Evolutionary conservation across 352 stramenopile genomes (phyloP).

Genomic region (Phytophthora colocasiae): DNA sequence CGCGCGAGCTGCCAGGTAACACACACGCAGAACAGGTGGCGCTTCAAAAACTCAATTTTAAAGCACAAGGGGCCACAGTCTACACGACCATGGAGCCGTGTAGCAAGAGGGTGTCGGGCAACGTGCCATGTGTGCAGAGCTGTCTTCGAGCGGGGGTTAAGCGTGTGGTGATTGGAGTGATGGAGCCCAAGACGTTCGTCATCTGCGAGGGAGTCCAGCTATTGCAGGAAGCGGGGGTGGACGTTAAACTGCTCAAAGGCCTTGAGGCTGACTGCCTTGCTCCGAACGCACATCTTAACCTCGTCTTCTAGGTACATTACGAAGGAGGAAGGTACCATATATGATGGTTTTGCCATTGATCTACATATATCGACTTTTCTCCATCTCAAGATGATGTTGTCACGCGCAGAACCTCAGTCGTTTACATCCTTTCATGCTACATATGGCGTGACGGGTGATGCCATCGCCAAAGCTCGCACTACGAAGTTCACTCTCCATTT

Average conservation of each 20-base stretch:
- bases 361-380: conserved; percentile 1
- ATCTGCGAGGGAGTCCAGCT: conserved; percentile 80
- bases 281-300: conserved; percentile 75
- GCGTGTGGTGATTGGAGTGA: conserved; percentile 84
- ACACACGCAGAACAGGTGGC: conserved; percentile 91
- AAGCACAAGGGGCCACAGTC: conserved; percentile 69
- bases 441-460: conserved; percentile 14
- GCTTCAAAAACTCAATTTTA: conserved; percentile 80
- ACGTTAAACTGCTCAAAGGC: conserved; percentile 73
- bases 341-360: not conserved
- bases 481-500: conserved; percentile 11
- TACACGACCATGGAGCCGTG: conserved; percentile 93
- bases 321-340: not conserved
- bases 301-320: conserved; percentile 51
- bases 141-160: conserved; percentile 72
- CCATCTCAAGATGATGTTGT: not conserved
- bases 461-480: not conserved
- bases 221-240: conserved; percentile 70
- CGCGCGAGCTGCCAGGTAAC: conserved; percentile 87
- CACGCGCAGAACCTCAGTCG: conserved; percentile 5
- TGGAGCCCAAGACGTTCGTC: conserved; percentile 91
- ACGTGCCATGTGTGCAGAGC: conserved; percentile 81
- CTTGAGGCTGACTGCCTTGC: conserved; percentile 80
- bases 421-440: not conserved
- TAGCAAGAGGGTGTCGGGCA: conserved; percentile 85